A percentile compares a stretch with the other conserved stretches of the same genome.
phyloP scores from a whole-genome alignment of 1,284 basidiomycete genomes.

The Erythrobasidium hasegawianum region DNA sequence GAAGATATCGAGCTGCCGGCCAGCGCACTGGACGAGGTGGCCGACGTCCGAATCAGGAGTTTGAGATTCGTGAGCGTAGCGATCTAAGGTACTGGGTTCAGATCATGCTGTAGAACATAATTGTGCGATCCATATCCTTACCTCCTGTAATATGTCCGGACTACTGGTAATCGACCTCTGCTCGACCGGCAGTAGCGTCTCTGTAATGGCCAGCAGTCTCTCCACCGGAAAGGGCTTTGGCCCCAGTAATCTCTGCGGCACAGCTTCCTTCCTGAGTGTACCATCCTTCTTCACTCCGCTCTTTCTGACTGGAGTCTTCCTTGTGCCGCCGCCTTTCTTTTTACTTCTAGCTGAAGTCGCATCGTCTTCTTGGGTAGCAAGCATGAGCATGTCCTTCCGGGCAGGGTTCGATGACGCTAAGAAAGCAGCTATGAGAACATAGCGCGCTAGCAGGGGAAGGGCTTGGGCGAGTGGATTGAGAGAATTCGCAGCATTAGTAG shows the following conservation, averaged over 20 bases:
- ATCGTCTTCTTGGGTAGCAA: conserved; percentile 29
- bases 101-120: too few relatives aligned
- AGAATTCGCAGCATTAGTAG: not conserved
- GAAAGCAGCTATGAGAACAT: conserved; percentile 27
- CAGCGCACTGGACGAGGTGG: conserved; percentile 6
- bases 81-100: too few relatives aligned
- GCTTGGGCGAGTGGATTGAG: not conserved
- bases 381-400: conserved; percentile 27
- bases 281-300: not conserved
- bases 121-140: too few relatives aligned
- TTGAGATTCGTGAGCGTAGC: conserved; percentile 20
- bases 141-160: conserved; percentile 29
- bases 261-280: conserved; percentile 18
- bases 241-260: conserved; percentile 26
- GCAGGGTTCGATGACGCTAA: conserved; percentile 31
- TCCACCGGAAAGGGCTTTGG: conserved; percentile 33
- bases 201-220: conserved; percentile 19
- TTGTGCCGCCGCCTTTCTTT: conserved; percentile 24
- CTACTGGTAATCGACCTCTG: conserved; percentile 11
- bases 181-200: conserved; percentile 26
- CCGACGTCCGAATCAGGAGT: conserved; percentile 24
- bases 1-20: not conserved
- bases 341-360: conserved; percentile 4
- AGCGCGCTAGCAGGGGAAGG: conserved; percentile 17
- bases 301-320: conserved; percentile 19